Conservation (phyloP, 2,329 filamentous ascomycete species). For the Moelleriella libera region DNA sequence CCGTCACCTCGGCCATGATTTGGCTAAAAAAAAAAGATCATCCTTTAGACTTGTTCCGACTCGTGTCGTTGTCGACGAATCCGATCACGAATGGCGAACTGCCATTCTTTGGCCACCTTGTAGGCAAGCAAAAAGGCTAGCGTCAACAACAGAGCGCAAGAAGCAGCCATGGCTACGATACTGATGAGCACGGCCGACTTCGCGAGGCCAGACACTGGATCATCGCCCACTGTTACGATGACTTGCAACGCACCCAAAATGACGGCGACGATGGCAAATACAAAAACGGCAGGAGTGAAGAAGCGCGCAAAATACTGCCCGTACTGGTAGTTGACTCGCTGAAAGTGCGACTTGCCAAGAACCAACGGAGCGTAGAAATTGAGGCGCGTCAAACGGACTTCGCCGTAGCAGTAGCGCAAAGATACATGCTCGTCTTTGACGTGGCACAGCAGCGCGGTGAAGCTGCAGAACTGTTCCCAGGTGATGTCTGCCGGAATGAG, state of each 20-base stretch:
- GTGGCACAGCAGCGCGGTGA: conserved; percentile 12
- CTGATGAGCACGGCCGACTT: neutral
- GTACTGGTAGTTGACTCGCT: conserved; percentile 11
- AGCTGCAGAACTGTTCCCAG: conserved; percentile 15
- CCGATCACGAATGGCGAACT: neutral
- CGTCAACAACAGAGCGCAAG: neutral
- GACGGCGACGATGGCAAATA: conserved; percentile 9
- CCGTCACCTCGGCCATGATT: too few species aligned
- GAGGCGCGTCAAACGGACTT: conserved; percentile 21
- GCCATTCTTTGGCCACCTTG: neutral
- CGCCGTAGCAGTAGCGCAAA: conserved; percentile 20
- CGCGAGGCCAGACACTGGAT: neutral
- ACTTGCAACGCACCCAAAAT: conserved; percentile 9
- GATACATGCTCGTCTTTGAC: conserved; percentile 14
- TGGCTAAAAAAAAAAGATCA: neutral
- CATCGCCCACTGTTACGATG: neutral
- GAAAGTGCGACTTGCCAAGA: conserved; percentile 9
- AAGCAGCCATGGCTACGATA: neutral
- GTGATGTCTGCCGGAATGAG: conserved; percentile 11
- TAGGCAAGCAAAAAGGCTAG: neutral
- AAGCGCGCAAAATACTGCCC: conserved; percentile 10
- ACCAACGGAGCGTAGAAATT: conserved; percentile 13
- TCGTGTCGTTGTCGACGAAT: neutral
- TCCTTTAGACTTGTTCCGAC: neutral
- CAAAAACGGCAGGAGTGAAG: conserved; percentile 11